Conservation (phyloP, 106 monocot species). For the Dioscorea dumetorum region DNA sequence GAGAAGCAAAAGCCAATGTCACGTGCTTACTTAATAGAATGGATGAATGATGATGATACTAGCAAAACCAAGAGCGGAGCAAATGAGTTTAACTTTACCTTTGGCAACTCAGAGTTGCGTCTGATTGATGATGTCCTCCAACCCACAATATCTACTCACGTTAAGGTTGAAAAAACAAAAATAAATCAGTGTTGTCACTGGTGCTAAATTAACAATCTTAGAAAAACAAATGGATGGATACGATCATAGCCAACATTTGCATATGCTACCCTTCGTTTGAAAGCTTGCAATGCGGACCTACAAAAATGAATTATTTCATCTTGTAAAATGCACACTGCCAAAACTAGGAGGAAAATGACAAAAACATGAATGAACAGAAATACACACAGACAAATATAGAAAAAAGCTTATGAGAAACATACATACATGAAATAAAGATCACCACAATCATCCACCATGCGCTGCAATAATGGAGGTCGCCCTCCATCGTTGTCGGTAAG, state of each 20-base stretch:
- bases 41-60: no score
- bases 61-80: no score
- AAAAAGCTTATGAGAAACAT: slow-evolving; percentile 6
- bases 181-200: not conserved
- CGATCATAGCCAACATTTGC: slow-evolving; percentile 86
- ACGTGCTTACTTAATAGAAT: no score
- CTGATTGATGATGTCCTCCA: slow-evolving; percentile 99
- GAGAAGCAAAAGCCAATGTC: not conserved
- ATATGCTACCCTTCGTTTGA: slow-evolving; percentile 77
- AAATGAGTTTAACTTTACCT: slow-evolving; percentile 25
- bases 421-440: slow-evolving; percentile 95
- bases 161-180: slow-evolving; percentile 27
- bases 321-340: no score
- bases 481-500: slow-evolving; percentile 73
- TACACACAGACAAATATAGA: not conserved
- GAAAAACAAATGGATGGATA: slow-evolving; percentile 46
- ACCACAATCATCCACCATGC: slow-evolving; percentile 75
- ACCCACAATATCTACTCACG: slow-evolving; percentile 80
- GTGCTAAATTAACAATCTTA: not conserved
- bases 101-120: slow-evolving; percentile 75
- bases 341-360: not conserved
- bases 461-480: slow-evolving; percentile 63
- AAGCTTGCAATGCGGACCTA: slow-evolving; percentile 74
- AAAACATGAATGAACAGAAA: not conserved
- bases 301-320: slow-evolving; percentile 7